Percentiles rank a stretch among this genome's conserved stretches.
Evolutionary conservation across 2,329 filamentous ascomycete species (phyloP).

Genomic region (Verticillium alfalfae): DNA sequence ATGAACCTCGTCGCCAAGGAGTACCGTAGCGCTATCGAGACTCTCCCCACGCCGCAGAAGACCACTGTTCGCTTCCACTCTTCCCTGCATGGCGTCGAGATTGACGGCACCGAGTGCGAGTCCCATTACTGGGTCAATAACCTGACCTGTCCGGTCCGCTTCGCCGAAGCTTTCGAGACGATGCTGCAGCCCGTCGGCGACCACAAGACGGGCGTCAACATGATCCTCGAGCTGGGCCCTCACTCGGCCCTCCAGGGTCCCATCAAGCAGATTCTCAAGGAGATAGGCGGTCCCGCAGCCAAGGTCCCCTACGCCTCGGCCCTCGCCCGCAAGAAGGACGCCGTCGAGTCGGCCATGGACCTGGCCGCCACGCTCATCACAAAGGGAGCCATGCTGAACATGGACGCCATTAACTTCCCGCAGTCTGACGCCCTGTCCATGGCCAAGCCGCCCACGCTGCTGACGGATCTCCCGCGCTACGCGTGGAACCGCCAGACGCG

Average conservation of each 20-base stretch:
- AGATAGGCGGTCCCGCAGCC: constrained; percentile 26
- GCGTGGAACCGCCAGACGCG: constrained; percentile 39
- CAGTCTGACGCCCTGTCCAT: not conserved
- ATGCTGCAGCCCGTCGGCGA: constrained; percentile 16
- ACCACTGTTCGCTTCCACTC: constrained; percentile 38
- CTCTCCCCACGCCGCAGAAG: constrained; percentile 25
- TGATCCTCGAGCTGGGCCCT: constrained; percentile 43
- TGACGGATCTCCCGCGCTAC: constrained; percentile 39
- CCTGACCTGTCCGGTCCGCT: constrained; percentile 32
- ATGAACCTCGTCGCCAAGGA: constrained; percentile 6
- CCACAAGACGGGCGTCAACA: constrained; percentile 9
- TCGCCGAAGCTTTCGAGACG: constrained; percentile 34
- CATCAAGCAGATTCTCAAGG: constrained; percentile 43
- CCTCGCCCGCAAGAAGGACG: constrained; percentile 14
- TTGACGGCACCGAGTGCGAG: constrained; percentile 24
- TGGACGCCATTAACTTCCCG: not conserved
- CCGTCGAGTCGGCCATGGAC: constrained; percentile 19
- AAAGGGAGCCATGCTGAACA: not conserved
- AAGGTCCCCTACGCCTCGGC: constrained; percentile 20
- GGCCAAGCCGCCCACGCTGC: not conserved
- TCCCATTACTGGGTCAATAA: constrained; percentile 39
- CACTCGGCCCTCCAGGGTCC: constrained; percentile 44
- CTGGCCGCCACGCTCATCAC: not conserved
- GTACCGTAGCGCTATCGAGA: constrained; percentile 31
- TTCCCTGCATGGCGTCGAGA: constrained; percentile 34